phyloP scores from a whole-genome alignment of 2,329 filamentous ascomycete species.

The Pseudodiploospora longispora region DNA sequence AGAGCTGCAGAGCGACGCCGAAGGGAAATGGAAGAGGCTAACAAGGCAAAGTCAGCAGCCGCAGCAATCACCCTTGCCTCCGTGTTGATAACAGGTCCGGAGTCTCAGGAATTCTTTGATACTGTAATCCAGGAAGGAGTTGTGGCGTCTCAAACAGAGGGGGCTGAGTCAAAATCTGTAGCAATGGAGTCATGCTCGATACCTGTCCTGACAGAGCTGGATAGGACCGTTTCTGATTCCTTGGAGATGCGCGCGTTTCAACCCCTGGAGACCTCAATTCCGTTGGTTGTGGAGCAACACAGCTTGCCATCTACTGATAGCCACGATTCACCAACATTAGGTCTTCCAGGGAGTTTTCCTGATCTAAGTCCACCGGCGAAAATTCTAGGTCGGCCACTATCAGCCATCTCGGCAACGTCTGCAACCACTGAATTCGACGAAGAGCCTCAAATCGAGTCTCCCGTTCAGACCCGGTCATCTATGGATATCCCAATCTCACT shows the following conservation, averaged over 20 bases:
- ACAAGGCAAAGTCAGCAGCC: constrained; percentile 33
- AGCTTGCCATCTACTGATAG: constrained; percentile 7
- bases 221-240: no score
- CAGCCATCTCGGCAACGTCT: constrained; percentile 52
- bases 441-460: constrained; percentile 57
- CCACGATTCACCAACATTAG: constrained; percentile 57
- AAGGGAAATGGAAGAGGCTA: constrained; percentile 41
- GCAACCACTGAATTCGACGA: constrained; percentile 63
- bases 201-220: no score
- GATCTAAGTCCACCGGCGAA: constrained; percentile 28
- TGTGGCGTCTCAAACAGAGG: no score
- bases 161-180: no score
- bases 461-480: constrained; percentile 25
- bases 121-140: no score
- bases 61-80: constrained; percentile 1
- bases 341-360: constrained; percentile 57
- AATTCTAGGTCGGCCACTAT: constrained; percentile 43
- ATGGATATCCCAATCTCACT: constrained; percentile 17
- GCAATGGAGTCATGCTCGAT: no score
- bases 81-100: no score
- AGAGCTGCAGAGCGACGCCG: constrained; percentile 42
- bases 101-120: no score
- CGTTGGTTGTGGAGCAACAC: constrained; percentile 1
- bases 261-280: constrained; percentile 9
- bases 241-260: not conserved